These are phyloP conservation scores for Eutrema japonicum DNA, from an alignment of 345 rosid species.

Conservation along the genomic window DNA sequence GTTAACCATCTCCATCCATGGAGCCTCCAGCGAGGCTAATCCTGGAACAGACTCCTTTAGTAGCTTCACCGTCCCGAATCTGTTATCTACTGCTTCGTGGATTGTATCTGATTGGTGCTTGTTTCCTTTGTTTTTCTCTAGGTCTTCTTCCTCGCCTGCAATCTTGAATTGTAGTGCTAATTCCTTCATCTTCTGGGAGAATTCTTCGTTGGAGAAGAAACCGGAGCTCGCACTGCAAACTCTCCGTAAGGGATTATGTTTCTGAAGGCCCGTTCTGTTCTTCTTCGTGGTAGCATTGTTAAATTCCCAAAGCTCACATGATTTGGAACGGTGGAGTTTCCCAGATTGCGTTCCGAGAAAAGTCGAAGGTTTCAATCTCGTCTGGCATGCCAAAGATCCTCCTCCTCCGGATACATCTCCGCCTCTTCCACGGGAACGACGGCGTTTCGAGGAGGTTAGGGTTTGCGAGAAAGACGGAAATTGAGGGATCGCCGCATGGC, in stretches of 20 bases:
- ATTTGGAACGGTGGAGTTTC: slow-evolving; percentile 40
- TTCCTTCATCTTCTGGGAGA: slow-evolving; percentile 39
- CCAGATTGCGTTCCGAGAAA: slow-evolving; percentile 40
- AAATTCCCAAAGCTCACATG: slow-evolving; percentile 37
- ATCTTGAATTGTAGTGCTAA: slow-evolving; percentile 30
- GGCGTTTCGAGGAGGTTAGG: slow-evolving; percentile 40
- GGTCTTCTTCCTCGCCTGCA: slow-evolving; percentile 26
- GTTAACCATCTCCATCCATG: slow-evolving; percentile 43
- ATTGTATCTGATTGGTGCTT: slow-evolving; percentile 23
- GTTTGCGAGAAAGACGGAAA: slow-evolving; percentile 36
- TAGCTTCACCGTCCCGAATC: slow-evolving; percentile 29
- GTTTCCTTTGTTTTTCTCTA: slow-evolving; percentile 8
- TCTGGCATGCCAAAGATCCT: slow-evolving; percentile 26
- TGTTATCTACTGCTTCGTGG: slow-evolving; percentile 6
- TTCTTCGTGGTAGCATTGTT: background rate
- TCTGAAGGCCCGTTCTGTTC: background rate
- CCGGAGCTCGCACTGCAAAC: slow-evolving; percentile 45
- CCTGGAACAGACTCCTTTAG: slow-evolving; percentile 37
- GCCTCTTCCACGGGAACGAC: slow-evolving; percentile 15
- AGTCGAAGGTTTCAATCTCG: slow-evolving; percentile 26
- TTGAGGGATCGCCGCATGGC: slow-evolving; percentile 28
- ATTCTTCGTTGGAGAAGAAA: slow-evolving; percentile 43
- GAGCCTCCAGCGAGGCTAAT: slow-evolving; percentile 39
- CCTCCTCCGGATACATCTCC: slow-evolving; percentile 29
- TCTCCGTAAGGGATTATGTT: slow-evolving; percentile 28